Evolutionary conservation across 192 early-diverging fungal species (phyloP), one percentile per base, ranked within the genome.

Genomic region (Coemansia sp.): DNA sequence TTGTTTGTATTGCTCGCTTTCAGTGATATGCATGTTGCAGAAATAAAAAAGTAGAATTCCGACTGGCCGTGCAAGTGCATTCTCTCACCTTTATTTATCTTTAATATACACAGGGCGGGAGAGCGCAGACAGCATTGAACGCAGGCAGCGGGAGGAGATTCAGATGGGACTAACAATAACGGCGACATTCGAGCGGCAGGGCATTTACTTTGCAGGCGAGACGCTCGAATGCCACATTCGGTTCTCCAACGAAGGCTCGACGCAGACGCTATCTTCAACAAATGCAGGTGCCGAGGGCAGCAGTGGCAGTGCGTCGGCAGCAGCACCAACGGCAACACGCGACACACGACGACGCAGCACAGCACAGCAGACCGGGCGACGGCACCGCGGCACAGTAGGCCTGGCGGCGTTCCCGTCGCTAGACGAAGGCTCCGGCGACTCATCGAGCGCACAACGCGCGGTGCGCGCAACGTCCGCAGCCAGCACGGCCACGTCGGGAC

Each of bases 221-320:
- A 71, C 69, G 33, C 74, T 78, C 46, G 74, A 78, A 58, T 78
- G 74, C 59, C 74, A 78, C 62, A 63, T 78, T 59, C 53, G 74
- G 13, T 71, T 78, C 33, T 54, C 69, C 30, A 78, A 78, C 62
- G 74, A 59, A 19, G 53, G 53, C 43, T 60, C 73, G 1, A 50
- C 42, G 15, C 55, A 53, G 33, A 13, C 23, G n/a, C 25, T 52
- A 30, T 27, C 47, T 18, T 30, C 27, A 7, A 7, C 27, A 30
- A 7, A 2, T 7, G 41, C 30, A 33, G 24, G 22, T 0, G 27
- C 48, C 9, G 48, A 6, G 2, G 14, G 27, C 27, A 7, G 9
- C 13, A 34, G 27, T 17, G 30, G 37, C 15, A 53, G 18, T 17
- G 15, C 38, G 0, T 22, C 40, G 34, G 38, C 44, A 22, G 33